Evolutionary conservation across 768 basidiomycete genomes (phyloP).

Genomic region (Mycena belliarum): DNA sequence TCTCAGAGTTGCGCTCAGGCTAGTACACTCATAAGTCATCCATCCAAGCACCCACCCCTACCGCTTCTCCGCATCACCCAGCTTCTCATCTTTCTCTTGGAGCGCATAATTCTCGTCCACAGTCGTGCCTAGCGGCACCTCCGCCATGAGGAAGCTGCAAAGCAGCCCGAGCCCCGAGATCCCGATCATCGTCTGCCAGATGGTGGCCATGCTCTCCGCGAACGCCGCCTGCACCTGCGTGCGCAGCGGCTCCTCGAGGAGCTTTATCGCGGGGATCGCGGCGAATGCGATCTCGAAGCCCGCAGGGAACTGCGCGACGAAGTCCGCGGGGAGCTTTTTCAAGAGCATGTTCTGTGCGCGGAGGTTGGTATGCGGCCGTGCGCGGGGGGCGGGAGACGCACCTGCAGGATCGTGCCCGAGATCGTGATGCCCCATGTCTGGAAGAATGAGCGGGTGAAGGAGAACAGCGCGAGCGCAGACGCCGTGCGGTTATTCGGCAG

Average conservation of each 20-base stretch:
- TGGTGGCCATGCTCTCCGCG: constrained; percentile 33
- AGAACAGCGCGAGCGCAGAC: constrained; percentile 37
- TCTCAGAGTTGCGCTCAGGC: too few species aligned
- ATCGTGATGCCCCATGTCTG: constrained; percentile 27
- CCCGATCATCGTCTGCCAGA: constrained; percentile 48
- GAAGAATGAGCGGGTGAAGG: constrained; percentile 31
- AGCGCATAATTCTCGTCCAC: constrained; percentile 35
- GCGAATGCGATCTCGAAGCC: constrained; percentile 18
- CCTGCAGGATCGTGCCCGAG: constrained; percentile 33
- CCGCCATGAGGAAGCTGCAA: constrained; percentile 34
- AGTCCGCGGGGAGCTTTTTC: constrained; percentile 17
- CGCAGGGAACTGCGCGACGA: constrained; percentile 15
- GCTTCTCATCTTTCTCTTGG: constrained; percentile 23
- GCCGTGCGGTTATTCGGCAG: constrained; percentile 35
- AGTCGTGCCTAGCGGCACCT: constrained; percentile 31
- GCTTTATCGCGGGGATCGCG: constrained; percentile 23
- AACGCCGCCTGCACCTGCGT: constrained; percentile 43
- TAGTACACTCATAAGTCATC: too few species aligned
- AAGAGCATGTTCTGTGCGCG: constrained; percentile 40
- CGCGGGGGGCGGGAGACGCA: neutral
- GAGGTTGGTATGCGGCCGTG: neutral
- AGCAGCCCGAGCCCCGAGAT: constrained; percentile 39
- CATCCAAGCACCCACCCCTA: too few species aligned
- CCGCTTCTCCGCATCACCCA: constrained; percentile 8
- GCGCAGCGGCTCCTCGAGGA: constrained; percentile 24